Base-by-base conservation (phyloP, 331 rosid species). In the Telfairia occidentalis region DNA sequence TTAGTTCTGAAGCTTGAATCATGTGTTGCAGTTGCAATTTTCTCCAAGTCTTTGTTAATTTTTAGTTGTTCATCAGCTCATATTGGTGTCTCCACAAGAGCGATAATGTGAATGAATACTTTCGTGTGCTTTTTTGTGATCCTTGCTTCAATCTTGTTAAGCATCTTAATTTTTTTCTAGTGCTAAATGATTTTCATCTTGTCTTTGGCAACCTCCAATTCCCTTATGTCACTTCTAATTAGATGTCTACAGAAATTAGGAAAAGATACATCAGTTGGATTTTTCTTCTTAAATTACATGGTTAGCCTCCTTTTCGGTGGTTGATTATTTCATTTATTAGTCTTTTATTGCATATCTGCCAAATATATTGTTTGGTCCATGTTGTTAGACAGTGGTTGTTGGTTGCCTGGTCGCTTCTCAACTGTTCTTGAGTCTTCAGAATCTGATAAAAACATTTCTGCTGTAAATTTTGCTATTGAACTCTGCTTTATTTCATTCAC, bases 301-400 rank as follows among this genome's bases (percentile, higher is more conserved):
- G n/a, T 65, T 65, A 21, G 72, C 49, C 49, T 60, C 72, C 48
- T 65, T 38, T 57, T 28, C 12, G 35, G 63, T 57, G 63, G 63
- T 57, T 57, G 63, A 57, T 11, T 57, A 57, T 65, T 65, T 65
- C 30, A 11, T 35, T 65, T 16, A 23, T 65, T 65, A 35, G 45
- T 10, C 72, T 19, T 65, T 37, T 29, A 38, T 38, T 38, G 37
- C 50, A 65, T 65, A 19, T 38, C 50, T 8, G n/a, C 52, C 73
- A 40, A 66, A 23, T 21, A 23, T 21, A 35, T 40, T 23, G 35
- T 64, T 37, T 30, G 69, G 67, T 24, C 13, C 69, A 60, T 60
- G 69, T 15, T 65, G 32, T 40, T 66, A 42, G n/a, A 9, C 49
- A 38, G 4, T 40, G 52, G 53, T 38, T 66, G 73, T 66, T 66